phyloP scores from a whole-genome alignment of 148 eudicot genomes.

The Tetragonia tetragonoides region DNA sequence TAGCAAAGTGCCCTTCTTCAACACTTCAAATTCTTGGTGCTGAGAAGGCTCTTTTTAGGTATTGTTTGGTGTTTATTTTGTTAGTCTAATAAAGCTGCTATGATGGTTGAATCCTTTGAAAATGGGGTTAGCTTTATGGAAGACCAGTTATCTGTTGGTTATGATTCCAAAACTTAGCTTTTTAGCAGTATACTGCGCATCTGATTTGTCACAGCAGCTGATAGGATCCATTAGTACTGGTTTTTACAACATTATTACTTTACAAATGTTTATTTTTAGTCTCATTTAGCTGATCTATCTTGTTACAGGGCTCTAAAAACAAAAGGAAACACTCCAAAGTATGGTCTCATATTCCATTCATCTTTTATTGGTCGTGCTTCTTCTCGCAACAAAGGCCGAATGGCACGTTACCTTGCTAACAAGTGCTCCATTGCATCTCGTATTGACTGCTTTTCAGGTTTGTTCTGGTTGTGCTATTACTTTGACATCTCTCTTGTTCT shows the following conservation, averaged over 20 bases:
- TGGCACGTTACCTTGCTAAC: constrained; percentile 99
- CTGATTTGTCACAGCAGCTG: neutral
- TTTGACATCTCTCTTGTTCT: neutral
- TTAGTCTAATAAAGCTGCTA: neutral
- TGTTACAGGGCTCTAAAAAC: constrained; percentile 82
- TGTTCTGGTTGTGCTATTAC: constrained; percentile 11
- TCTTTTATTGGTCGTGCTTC: constrained; percentile 99
- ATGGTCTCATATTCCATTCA: constrained; percentile 95
- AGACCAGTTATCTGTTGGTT: neutral
- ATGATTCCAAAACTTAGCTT: neutral
- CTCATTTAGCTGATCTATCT: neutral
- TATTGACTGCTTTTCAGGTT: constrained; percentile 91
- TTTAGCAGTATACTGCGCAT: neutral
- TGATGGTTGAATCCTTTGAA: neutral
- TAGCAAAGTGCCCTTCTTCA: constrained; percentile 97
- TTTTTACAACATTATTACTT: neutral
- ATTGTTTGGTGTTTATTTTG: neutral
- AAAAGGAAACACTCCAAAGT: constrained; percentile 90
- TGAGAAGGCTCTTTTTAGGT: constrained; percentile 98
- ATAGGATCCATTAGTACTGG: neutral
- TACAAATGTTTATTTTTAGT: neutral
- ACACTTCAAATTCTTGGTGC: constrained; percentile 98
- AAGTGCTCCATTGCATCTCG: constrained; percentile 98
- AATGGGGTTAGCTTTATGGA: neutral
- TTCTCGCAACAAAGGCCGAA: constrained; percentile 86